phyloP scores from a whole-genome alignment of 2,329 filamentous ascomycete species.

The Colletotrichum falcatum region DNA sequence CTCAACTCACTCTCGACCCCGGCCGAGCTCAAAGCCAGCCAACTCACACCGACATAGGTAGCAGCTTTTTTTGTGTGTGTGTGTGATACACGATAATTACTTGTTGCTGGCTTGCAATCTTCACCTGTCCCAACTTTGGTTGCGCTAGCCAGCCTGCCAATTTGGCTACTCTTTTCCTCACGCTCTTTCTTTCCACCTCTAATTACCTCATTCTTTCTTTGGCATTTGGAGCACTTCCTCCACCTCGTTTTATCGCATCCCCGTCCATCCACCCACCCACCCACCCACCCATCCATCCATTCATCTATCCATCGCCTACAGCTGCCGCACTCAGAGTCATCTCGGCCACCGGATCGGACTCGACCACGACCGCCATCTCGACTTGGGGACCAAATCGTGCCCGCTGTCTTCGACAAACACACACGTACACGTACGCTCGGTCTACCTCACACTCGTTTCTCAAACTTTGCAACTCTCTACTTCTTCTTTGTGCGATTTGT shows the following conservation, averaged over 20 bases:
- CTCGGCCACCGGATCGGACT: slow-evolving; percentile 26
- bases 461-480: slow-evolving; percentile 2
- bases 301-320: background rate
- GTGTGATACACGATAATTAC: slow-evolving; percentile 20
- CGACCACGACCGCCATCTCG: background rate
- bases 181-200: slow-evolving; percentile 30
- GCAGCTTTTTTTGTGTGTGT: too few species aligned
- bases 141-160: slow-evolving; percentile 37
- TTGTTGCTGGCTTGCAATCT: slow-evolving; percentile 28
- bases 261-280: slow-evolving; percentile 3
- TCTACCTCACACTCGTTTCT: slow-evolving; percentile 29
- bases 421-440: background rate
- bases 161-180: slow-evolving; percentile 33
- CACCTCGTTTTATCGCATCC: slow-evolving; percentile 17
- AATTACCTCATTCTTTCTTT: slow-evolving; percentile 18
- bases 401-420: slow-evolving; percentile 20
- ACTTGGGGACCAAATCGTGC: slow-evolving; percentile 14
- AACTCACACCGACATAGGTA: slow-evolving; percentile 40
- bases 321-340: slow-evolving; percentile 9
- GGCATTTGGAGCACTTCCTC: background rate
- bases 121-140: slow-evolving; percentile 24
- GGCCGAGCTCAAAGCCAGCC: slow-evolving; percentile 38
- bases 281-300: too few species aligned
- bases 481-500: slow-evolving; percentile 25
- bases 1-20: slow-evolving; percentile 18